phyloP scores from a whole-genome alignment of 768 basidiomycete genomes.

The Amanita subjunquillea region DNA sequence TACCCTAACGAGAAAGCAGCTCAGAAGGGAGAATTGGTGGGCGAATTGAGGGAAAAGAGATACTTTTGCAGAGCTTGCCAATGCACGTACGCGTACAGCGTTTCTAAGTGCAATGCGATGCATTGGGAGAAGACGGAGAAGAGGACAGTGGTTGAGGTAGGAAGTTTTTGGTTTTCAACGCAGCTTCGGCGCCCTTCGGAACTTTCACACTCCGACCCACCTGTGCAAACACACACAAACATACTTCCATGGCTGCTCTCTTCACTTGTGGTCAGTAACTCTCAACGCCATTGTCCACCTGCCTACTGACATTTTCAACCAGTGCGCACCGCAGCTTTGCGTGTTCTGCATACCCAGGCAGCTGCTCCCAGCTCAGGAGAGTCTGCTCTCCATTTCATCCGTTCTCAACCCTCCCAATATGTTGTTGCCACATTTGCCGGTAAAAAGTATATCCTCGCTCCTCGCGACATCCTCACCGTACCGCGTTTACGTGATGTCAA shows the following conservation, averaged over 20 bases:
- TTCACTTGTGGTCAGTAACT: conserved; percentile 21
- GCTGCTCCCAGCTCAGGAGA: conserved; percentile 28
- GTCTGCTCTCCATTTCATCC: conserved; percentile 69
- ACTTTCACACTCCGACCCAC: conserved; percentile 33
- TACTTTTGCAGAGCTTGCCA: conserved; percentile 62
- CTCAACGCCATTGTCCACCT: neutral
- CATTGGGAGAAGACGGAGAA: conserved; percentile 43
- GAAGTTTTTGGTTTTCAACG: conserved; percentile 31
- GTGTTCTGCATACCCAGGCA: conserved; percentile 17
- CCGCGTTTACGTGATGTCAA: conserved; percentile 79
- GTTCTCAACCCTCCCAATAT: conserved; percentile 89
- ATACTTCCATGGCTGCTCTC: conserved; percentile 15
- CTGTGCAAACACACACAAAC: conserved; percentile 14
- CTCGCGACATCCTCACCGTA: conserved; percentile 87
- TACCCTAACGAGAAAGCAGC: conserved; percentile 23
- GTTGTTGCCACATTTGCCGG: conserved; percentile 83
- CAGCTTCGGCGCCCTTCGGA: conserved; percentile 37
- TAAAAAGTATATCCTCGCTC: conserved; percentile 80
- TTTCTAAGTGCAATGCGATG: conserved; percentile 82
- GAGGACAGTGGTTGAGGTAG: conserved; percentile 16
- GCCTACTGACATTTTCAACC: conserved; percentile 7
- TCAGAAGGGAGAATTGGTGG: conserved; percentile 11
- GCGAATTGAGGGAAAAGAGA: neutral
- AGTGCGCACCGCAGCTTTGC: conserved; percentile 8
- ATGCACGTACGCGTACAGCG: conserved; percentile 67